Conservation (phyloP, 345 rosid genomes). For the Microcos paniculata region DNA sequence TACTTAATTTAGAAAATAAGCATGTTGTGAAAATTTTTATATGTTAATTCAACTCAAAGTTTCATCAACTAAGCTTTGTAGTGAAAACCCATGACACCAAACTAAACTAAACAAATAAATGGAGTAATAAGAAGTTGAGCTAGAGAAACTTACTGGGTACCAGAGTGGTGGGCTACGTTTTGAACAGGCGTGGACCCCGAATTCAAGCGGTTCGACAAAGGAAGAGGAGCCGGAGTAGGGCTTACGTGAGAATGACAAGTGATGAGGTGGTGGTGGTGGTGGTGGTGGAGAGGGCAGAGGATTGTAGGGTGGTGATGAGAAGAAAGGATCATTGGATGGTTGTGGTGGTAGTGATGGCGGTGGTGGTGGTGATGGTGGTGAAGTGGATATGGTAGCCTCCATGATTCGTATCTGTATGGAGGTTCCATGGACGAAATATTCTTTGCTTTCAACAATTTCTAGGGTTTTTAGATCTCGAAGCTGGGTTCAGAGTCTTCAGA, state of each 20-base stretch:
- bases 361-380: conserved; percentile 24
- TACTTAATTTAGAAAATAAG: background rate
- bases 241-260: conserved; percentile 6
- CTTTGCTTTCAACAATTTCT: background rate
- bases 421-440: conserved; percentile 17
- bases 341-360: background rate
- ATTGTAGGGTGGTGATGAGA: background rate
- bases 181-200: background rate
- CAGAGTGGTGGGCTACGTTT: background rate
- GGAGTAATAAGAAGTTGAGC: background rate
- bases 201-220: conserved; percentile 15
- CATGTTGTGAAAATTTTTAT: too few species aligned
- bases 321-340: background rate
- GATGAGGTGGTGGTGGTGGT: conserved; percentile 16
- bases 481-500: too few species aligned
- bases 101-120: too few species aligned
- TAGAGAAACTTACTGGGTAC: conserved; percentile 24
- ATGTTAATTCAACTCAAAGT: background rate
- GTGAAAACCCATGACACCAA: background rate
- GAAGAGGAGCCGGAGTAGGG: conserved; percentile 14
- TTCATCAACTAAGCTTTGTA: background rate
- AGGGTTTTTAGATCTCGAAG: background rate
- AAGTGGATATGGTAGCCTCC: conserved; percentile 11
- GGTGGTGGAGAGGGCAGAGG: conserved; percentile 9
- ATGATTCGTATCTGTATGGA: background rate